phyloP scores from a whole-genome alignment of 2,329 filamentous ascomycete genomes.

The Botrytis fabae region DNA sequence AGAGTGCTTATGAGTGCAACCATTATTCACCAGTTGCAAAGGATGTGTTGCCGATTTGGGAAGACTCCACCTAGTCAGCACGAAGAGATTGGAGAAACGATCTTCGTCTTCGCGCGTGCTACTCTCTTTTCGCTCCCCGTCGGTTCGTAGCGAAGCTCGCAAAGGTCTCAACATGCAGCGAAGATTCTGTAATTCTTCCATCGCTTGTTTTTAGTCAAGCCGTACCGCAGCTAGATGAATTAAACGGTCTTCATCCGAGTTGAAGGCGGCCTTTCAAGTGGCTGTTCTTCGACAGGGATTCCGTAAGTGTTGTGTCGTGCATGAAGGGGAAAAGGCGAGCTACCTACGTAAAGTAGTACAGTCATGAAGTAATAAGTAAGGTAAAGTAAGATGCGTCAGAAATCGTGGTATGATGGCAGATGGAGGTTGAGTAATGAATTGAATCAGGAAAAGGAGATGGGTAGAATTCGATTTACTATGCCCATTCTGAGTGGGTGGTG shows the following conservation, averaged over 20 bases:
- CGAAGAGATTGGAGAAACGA: slow-evolving; percentile 6
- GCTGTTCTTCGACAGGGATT: neutral
- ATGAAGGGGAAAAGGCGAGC: slow-evolving; percentile 16
- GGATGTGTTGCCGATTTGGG: neutral
- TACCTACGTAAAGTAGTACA: neutral
- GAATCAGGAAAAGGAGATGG: neutral
- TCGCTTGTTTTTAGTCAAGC: slow-evolving; percentile 26
- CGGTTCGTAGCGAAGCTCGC: slow-evolving; percentile 7
- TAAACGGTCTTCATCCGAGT: slow-evolving; percentile 15
- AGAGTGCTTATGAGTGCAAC: neutral
- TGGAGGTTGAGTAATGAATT: neutral
- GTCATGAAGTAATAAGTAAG: neutral
- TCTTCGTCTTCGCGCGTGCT: slow-evolving; percentile 4
- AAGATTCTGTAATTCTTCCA: slow-evolving; percentile 28
- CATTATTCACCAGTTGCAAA: neutral
- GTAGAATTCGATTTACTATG: neutral
- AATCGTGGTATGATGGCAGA: neutral
- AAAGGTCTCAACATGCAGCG: slow-evolving; percentile 1
- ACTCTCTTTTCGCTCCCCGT: slow-evolving; percentile 1
- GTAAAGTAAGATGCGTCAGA: neutral
- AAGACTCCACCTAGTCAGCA: neutral
- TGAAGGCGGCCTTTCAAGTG: slow-evolving; percentile 1
- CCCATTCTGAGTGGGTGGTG: neutral
- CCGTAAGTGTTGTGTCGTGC: slow-evolving; percentile 11
- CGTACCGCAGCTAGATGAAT: slow-evolving; percentile 15